Base-by-base conservation (phyloP, 1,284 basidiomycete genomes). In the Trichosporon sp. region DNA sequence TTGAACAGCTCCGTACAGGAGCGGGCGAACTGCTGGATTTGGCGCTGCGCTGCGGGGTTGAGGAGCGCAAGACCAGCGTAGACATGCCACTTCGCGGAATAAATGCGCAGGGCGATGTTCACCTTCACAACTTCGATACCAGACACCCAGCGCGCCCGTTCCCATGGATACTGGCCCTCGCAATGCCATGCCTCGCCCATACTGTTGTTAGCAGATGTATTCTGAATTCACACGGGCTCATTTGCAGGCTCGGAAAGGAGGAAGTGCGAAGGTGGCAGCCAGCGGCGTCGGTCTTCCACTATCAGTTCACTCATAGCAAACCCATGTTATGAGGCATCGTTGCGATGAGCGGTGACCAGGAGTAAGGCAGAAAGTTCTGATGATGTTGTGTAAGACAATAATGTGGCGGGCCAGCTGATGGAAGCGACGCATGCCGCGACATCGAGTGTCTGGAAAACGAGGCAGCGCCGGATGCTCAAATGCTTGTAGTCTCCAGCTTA, bases 121-220 rank as follows among this genome's bases (percentile, higher is more conserved):
- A 97, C 95, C 81, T 99, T 99, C 73, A 95, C 93, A 8, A 93
- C 95, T 80, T 99, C 95, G 73, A 99, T 95, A 0, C 96, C 96
- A n/a, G 94, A 92, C 36, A 96, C 91, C 81, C 98, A 98, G 63
- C 89, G 87, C 9, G 83, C 82, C 46, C 92, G 88, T 80, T 98
- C 95, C 96, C 95, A 99, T 2, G 96, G 96, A 77, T 97, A 99
- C 23, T 85, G 84, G 14, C 84, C 81, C 14, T 87, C 85, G 64
- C 86, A 86, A 58, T 87, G 85, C 95, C 96, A 99, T 0, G 95
- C 95, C 2, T 92, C 95, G 14, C 95, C 95, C 96, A 99, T 99
- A 71, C 93, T 95, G 70, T 27, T 33, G 65, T 66, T 52, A 66
- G 65, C 25, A 27, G 7, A 32, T 32, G 29, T 23, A 31, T 9